phyloP scores from a whole-genome alignment of 2,329 filamentous ascomycete genomes.

The Botrytis cinerea region DNA sequence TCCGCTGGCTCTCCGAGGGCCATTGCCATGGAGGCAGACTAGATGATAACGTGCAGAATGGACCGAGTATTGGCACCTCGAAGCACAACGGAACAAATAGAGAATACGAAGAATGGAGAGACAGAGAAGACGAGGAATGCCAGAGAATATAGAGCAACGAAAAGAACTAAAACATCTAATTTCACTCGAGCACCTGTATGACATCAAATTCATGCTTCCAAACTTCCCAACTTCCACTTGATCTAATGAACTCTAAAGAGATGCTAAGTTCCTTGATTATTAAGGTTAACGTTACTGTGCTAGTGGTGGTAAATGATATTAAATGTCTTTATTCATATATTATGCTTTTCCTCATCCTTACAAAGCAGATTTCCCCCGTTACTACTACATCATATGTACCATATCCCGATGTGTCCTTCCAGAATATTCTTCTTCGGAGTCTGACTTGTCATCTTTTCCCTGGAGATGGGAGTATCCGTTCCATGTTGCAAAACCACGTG shows the following conservation, averaged over 20 bases:
- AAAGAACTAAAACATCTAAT: neutral
- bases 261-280: neutral
- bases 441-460: neutral
- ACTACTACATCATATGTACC: neutral
- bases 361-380: too few relatives aligned
- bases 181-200: neutral
- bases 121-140: too few relatives aligned
- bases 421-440: neutral
- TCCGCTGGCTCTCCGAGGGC: neutral
- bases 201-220: neutral
- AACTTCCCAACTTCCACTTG: neutral
- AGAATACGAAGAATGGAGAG: neutral
- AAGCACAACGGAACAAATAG: neutral
- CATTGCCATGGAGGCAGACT: neutral
- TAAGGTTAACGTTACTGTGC: neutral
- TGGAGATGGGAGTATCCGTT: neutral
- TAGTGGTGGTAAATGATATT: neutral
- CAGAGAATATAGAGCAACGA: neutral
- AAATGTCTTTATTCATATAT: neutral
- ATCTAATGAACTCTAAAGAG: neutral
- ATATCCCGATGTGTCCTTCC: neutral
- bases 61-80: neutral
- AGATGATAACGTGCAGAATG: neutral
- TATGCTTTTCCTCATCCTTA: neutral
- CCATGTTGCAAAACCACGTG: neutral